A percentile compares a stretch with the other conserved stretches of the same genome.
Evolutionary conservation across 148 eudicot genomes (phyloP).

Genomic region (Cornus kousa): DNA sequence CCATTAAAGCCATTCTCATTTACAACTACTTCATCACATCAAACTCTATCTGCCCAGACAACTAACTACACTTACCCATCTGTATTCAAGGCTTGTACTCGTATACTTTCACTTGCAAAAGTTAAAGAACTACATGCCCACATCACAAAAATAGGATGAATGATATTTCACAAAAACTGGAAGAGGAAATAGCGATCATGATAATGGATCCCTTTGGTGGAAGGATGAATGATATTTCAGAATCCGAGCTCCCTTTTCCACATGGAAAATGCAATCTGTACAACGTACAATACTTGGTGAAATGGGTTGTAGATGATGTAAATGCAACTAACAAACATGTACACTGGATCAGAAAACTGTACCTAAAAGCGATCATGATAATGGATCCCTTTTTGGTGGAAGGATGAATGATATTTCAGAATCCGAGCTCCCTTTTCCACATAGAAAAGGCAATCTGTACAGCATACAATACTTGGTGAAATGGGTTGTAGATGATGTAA

Average conservation of each 20-base stretch:
- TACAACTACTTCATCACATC: constrained; percentile 17
- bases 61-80: constrained; percentile 24
- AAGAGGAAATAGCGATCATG: constrained; percentile 22
- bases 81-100: constrained; percentile 14
- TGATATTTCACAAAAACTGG: neutral
- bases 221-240: constrained; percentile 39
- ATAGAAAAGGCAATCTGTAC: constrained; percentile 33
- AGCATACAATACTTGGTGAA: constrained; percentile 27
- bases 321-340: constrained; percentile 6
- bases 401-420: constrained; percentile 41
- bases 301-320: constrained; percentile 18
- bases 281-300: constrained; percentile 29
- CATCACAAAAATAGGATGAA: constrained; percentile 14
- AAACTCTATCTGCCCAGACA: constrained; percentile 3
- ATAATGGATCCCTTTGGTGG: constrained; percentile 50
- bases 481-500: constrained; percentile 17
- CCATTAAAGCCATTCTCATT: constrained; percentile 22
- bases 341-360: constrained; percentile 12
- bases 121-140: constrained; percentile 20
- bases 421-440: constrained; percentile 37
- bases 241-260: constrained; percentile 35
- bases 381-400: constrained; percentile 48
- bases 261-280: constrained; percentile 36
- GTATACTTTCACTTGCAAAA: neutral
- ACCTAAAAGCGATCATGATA: constrained; percentile 17